Evolutionary conservation across 2,329 filamentous ascomycete species (phyloP), one percentile per base, ranked within the genome.

Genomic region (Microcyclospora pomicola): DNA sequence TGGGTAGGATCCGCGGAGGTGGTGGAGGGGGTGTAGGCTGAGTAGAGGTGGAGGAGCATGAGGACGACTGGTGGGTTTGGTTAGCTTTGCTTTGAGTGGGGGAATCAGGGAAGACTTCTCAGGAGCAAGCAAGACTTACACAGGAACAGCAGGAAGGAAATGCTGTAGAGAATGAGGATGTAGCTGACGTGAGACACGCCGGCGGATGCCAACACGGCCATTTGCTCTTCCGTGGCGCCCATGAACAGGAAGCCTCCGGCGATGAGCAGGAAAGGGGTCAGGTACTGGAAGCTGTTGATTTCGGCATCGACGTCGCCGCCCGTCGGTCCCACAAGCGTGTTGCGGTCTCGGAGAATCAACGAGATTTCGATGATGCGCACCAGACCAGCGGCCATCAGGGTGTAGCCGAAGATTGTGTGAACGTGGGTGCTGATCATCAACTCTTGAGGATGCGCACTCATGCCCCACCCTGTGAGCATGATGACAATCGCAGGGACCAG

Each of bases 181-280:
- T 96, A 98, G 5, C 87, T 80, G 31, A 96, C 83, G 54, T 92
- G 85, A 16, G 86, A 86, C 52, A 96, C 77, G 42, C 77, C 71
- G 0, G 82, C 80, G 30, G 74, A 67, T 31, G 75, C 71, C 5
- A 96, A 68, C 2, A 95, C 67, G 15, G 68, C 54, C 83, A 96
- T 94, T 62, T 96, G 91, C 63, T 98, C 87, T 59, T 96, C 91
- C 1, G 86, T 96, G 12, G 91, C 88, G 27, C 85, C 82, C 86
- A 96, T 93, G 65, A 98, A 98, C 31, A 98, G 71, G 64, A 96
- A 94, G 1, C 91, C 91, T 3, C 87, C 82, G 5, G 87, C 86
- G 53, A 83, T 93, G 19, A 98, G 73, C 31, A 96, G 71, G 51
- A 59, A 60, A 6, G 50, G 49, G 9, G 58, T 49, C 30, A 60